Percentiles rank a stretch among this genome's conserved stretches.
These are phyloP conservation scores for Didymella pomorum DNA, from an alignment of 2,329 filamentous ascomycete species.

Conservation along the genomic window DNA sequence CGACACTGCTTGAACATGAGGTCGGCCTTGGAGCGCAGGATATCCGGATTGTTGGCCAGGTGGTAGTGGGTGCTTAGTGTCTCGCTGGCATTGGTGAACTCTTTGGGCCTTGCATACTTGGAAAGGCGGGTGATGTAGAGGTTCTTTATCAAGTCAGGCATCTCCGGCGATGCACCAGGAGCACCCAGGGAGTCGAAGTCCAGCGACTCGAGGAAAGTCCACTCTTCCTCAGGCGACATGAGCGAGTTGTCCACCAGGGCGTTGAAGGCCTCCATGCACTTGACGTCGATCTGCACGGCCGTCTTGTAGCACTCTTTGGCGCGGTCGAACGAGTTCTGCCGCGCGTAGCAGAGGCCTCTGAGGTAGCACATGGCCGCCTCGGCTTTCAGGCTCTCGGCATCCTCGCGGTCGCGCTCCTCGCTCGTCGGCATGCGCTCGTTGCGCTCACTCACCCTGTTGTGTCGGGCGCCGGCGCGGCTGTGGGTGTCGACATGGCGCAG, in stretches of 20 bases:
- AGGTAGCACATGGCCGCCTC: conserved; percentile 98
- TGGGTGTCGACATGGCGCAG: conserved; percentile 70
- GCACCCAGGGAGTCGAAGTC: conserved; percentile 86
- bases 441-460: conserved; percentile 55
- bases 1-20: conserved; percentile 93
- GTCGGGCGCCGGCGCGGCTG: conserved; percentile 56
- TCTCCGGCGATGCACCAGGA: conserved; percentile 75
- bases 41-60: conserved; percentile 83
- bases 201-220: conserved; percentile 85
- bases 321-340: conserved; percentile 95
- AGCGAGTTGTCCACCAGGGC: conserved; percentile 97
- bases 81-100: conserved; percentile 86
- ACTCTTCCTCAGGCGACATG: conserved; percentile 87
- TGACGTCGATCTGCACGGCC: conserved; percentile 93
- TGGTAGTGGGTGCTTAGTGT: conserved; percentile 94
- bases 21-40: conserved; percentile 88
- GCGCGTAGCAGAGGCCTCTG: conserved; percentile 90
- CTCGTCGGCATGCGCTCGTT: conserved; percentile 64
- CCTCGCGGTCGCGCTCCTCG: conserved; percentile 72
- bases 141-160: conserved; percentile 92
- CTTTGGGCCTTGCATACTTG: conserved; percentile 88
- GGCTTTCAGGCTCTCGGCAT: conserved; percentile 78
- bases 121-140: conserved; percentile 95
- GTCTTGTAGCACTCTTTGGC: conserved; percentile 99
- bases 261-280: conserved; percentile 98